A percentile compares a stretch with the other conserved stretches of the same genome.
phyloP scores from a whole-genome alignment of 306 rosid genomes.

The Cyclanthera cordifolia region DNA sequence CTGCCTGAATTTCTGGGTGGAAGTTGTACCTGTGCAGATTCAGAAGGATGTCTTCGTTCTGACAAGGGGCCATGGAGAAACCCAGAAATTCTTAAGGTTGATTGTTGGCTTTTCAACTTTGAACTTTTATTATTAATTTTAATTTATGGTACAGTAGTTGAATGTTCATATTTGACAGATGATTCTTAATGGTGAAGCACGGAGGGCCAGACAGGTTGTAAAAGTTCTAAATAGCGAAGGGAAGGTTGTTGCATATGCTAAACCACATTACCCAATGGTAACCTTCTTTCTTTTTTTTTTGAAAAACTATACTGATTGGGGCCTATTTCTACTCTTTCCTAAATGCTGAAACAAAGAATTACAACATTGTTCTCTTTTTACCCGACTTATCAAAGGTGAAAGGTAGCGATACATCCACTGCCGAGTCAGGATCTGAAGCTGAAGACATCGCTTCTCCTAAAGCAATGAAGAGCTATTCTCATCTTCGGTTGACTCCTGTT shows the following conservation, averaged over 20 bases:
- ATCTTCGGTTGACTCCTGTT: conserved; percentile 92
- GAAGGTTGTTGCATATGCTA: conserved; percentile 77
- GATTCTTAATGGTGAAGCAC: conserved; percentile 66
- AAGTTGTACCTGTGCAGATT: conserved; percentile 73
- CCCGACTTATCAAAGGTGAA: conserved; percentile 43
- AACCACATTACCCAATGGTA: conserved; percentile 75
- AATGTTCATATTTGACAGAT: conserved; percentile 38
- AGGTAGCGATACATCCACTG: conserved; percentile 93
- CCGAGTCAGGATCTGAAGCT: conserved; percentile 97
- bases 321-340: not conserved
- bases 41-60: conserved; percentile 88
- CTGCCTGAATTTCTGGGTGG: conserved; percentile 96
- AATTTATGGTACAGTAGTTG: conserved; percentile 20
- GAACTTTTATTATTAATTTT: conserved; percentile 2
- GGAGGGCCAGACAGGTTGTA: conserved; percentile 78
- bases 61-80: conserved; percentile 98
- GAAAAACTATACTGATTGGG: not conserved
- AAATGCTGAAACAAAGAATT: not conserved
- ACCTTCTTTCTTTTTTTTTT: conserved; percentile 2
- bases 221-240: conserved; percentile 83
- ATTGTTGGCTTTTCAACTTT: not conserved
- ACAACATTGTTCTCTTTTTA: not conserved
- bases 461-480: conserved; percentile 59
- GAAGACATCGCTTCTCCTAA: conserved; percentile 86
- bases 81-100: conserved; percentile 82